Percentiles rank a stretch among this genome's conserved stretches.
phyloP scores from a whole-genome alignment of 179 eudicot genomes.

The Beta corolliflora region DNA sequence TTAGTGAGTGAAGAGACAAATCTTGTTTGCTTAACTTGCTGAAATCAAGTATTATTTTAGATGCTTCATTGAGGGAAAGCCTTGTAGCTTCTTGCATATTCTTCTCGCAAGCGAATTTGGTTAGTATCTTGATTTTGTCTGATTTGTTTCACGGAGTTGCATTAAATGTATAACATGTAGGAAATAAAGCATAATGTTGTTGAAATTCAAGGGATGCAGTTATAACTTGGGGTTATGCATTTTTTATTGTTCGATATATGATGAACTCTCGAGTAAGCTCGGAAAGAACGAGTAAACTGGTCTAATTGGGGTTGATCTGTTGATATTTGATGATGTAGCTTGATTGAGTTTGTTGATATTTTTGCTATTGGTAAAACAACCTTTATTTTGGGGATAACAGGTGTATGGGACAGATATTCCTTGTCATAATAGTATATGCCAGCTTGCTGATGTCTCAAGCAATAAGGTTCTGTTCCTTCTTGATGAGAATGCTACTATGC shows the following conservation, averaged over 20 bases:
- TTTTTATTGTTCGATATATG: background rate
- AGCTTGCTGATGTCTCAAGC: conserved; percentile 55
- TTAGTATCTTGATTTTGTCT: conserved; percentile 38
- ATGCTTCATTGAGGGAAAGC: conserved; percentile 47
- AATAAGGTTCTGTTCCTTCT: conserved; percentile 51
- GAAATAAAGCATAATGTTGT: too few species aligned
- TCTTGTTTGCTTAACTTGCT: background rate
- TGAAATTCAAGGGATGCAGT: background rate
- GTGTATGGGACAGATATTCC: conserved; percentile 54
- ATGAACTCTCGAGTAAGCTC: background rate
- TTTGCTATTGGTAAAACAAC: background rate
- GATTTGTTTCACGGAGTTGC: background rate
- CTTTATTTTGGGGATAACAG: conserved; percentile 34
- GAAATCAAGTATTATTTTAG: conserved; percentile 4
- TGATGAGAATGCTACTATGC: conserved; percentile 48
- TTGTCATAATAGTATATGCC: conserved; percentile 36
- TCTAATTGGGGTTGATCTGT: background rate
- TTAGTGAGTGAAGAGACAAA: background rate
- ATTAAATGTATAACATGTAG: background rate
- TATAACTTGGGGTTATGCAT: too few species aligned
- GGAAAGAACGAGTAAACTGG: background rate
- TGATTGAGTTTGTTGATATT: background rate
- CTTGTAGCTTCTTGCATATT: conserved; percentile 65
- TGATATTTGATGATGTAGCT: background rate
- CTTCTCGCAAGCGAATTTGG: conserved; percentile 72